A percentile compares a stretch with the other conserved stretches of the same genome.
These are phyloP conservation scores for Aspergillus haitiensis DNA, from an alignment of 495 filamentous ascomycete genomes.

Conservation along the genomic window DNA sequence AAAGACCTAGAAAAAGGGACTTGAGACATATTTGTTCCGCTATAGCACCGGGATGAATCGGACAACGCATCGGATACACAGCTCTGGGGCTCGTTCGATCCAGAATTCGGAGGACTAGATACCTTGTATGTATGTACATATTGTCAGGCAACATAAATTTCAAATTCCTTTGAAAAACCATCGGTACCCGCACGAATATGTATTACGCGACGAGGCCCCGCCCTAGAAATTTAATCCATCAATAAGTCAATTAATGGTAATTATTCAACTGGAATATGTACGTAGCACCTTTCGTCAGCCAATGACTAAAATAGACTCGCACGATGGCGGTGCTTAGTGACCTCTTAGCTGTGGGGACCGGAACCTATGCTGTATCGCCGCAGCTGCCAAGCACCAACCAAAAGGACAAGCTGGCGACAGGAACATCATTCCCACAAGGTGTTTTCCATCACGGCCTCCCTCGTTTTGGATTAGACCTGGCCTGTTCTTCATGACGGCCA, in stretches of 20 bases:
- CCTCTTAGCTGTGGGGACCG: constrained; percentile 16
- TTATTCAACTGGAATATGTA: neutral
- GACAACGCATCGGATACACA: no score
- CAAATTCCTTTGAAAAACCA: no score
- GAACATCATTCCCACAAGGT: constrained; percentile 22
- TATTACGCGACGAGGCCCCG: neutral
- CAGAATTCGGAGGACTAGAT: no score
- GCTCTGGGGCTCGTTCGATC: no score
- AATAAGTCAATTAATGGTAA: neutral
- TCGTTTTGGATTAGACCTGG: constrained; percentile 19
- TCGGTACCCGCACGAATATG: no score
- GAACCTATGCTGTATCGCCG: neutral
- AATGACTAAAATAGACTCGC: constrained; percentile 11
- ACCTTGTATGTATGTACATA: no score
- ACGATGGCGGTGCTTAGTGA: constrained; percentile 17
- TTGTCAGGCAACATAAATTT: no score
- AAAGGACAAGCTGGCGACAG: constrained; percentile 49
- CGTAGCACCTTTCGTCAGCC: constrained; percentile 5
- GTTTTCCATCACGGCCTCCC: constrained; percentile 9
- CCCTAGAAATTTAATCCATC: neutral
- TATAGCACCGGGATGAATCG: no score
- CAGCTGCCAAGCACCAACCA: constrained; percentile 15
- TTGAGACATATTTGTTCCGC: no score
- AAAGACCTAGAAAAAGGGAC: no score
- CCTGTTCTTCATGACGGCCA: constrained; percentile 18